Evolutionary conservation across 768 basidiomycete species (phyloP).

Genomic region (Russula lepida): DNA sequence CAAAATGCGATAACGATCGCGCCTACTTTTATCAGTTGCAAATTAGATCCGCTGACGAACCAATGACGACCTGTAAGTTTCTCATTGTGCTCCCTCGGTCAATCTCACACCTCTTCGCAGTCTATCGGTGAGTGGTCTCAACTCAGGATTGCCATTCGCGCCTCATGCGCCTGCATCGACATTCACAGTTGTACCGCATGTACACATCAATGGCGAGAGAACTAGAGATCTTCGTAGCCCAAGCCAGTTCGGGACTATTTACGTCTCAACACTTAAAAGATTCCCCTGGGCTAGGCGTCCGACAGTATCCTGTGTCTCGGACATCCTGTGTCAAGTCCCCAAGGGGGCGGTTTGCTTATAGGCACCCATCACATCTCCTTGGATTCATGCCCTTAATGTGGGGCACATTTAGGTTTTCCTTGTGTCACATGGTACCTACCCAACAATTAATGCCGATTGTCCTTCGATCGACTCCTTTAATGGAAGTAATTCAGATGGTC

Average conservation of each 20-base stretch:
- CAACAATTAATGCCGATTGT: not conserved
- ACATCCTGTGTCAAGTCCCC: not conserved
- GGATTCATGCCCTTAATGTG: not conserved
- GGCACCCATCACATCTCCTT: not conserved
- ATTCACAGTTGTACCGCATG: conserved; percentile 48
- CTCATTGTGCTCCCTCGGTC: not conserved
- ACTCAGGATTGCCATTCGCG: not conserved
- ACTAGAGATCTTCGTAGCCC: conserved; percentile 22
- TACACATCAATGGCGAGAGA: conserved; percentile 63
- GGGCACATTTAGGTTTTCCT: not conserved
- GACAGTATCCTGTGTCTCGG: not conserved
- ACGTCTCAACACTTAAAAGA: not conserved
- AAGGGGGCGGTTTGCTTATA: not conserved
- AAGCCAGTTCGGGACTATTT: not conserved
- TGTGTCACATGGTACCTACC: not conserved
- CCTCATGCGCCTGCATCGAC: not conserved
- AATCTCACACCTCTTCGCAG: conserved; percentile 27
- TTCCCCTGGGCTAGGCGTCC: not conserved
- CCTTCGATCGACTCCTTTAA: not conserved
- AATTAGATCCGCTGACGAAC: conserved; percentile 88
- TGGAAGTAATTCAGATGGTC: not conserved
- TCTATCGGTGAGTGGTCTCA: conserved; percentile 39
- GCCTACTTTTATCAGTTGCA: conserved; percentile 97
- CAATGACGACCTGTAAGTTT: conserved; percentile 58
- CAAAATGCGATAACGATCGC: conserved; percentile 74